Base-by-base conservation (phyloP, 306 rosid genomes). In the Rosa multiflora region DNA sequence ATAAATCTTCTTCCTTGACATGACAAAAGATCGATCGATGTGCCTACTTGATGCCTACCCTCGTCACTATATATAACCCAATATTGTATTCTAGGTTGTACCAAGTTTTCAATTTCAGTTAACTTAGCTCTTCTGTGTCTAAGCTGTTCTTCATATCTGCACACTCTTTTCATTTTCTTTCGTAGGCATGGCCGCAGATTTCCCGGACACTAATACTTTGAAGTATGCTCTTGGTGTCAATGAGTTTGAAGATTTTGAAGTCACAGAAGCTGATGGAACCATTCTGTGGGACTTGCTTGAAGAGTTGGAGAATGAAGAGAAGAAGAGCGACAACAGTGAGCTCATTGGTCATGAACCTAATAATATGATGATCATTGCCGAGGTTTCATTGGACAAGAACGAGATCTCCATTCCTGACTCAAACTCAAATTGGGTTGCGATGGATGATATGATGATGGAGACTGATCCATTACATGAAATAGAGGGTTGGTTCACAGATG, bases 211-310 rank as follows among this genome's bases (percentile, higher is more conserved):
- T 3, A 67, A 46, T 6, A 47, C 32, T 17, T 72, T 35, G 75
- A 76, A 72, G 35, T 3, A 44, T 73, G 74, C 32, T 32, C 52
- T 64, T 69, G 87, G 78, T 59, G 76, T 59, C 35, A 75, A 62
- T 42, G 83, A 79, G 52, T 59, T 79, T 43, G 82, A 43, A 62
- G 93, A 81, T 39, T 75, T 91, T 61, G 96, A 88, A 77, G 90
- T 52, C 47, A 52, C 84, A 72, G 96, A 91, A 77, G 83, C 84
- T 11, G 96, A 91, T 74, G 93, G 72, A 23, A 87, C 82, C 64
- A 83, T 91, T 73, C 85, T 91, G 3, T 82, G 91, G 71, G 91
- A 89, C 61, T 67, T 91, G 83, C 87, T 89, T 3, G 86, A 89
- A 56, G 91, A 85, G 46, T 20, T 79, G 79, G 91, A 86, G 77